A percentile compares a stretch with the other conserved stretches of the same genome.
Conservation (phyloP, 2,329 filamentous ascomycete species). For the Tolypocladium album region DNA sequence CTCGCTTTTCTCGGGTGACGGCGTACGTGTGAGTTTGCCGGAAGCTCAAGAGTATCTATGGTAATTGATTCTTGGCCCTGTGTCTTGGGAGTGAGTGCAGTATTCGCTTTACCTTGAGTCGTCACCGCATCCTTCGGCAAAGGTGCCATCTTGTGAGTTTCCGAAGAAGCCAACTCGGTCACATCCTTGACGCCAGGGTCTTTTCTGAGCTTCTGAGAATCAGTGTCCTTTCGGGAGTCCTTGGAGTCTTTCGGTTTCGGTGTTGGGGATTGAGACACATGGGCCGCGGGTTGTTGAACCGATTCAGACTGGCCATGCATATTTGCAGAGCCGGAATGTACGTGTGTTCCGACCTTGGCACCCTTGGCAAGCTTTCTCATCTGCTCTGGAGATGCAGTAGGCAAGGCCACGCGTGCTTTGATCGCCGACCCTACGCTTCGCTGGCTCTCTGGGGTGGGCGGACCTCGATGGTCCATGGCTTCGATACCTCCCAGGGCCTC, state of each 20-base stretch:
- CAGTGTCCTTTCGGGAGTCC: not conserved
- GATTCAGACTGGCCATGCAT: not conserved
- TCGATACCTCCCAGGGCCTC: conserved; percentile 10
- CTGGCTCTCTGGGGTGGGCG: conserved; percentile 3
- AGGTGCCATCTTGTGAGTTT: not conserved
- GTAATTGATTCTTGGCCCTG: not conserved
- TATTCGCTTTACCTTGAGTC: not conserved
- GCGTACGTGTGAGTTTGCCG: not conserved
- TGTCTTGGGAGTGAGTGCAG: not conserved
- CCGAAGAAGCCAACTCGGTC: not conserved
- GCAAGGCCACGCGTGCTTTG: conserved; percentile 12
- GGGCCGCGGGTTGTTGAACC: not conserved
- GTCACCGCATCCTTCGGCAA: not conserved
- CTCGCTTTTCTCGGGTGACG: conserved; percentile 8
- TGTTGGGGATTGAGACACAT: not conserved
- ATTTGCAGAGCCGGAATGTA: not conserved
- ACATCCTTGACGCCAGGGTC: too few relatives aligned
- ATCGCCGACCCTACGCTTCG: conserved; percentile 1
- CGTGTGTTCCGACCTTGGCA: not conserved
- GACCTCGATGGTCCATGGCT: not conserved
- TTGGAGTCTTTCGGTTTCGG: conserved; percentile 1
- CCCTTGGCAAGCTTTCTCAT: not conserved
- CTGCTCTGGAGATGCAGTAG: not conserved
- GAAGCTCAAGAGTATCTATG: not conserved
- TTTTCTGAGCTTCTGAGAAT: not conserved